These are phyloP conservation scores for Tuber brumale DNA, from an alignment of 495 filamentous ascomycete genomes.

Conservation along the genomic window DNA sequence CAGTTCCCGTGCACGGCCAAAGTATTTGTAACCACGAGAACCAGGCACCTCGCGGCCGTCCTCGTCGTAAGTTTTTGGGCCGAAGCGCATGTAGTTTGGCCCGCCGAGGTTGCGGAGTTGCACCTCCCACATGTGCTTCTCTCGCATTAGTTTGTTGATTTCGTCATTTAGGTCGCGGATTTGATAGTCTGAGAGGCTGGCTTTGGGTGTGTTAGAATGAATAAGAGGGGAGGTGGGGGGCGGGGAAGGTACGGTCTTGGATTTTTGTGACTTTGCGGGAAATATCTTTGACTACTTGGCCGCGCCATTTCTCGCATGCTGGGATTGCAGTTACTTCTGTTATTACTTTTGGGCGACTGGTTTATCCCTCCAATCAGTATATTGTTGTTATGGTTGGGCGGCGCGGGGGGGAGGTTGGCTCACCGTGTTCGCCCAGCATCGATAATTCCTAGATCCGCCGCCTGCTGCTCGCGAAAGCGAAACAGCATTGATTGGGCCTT, in stretches of 20 bases:
- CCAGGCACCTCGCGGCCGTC: conserved; percentile 86
- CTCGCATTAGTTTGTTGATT: conserved; percentile 97
- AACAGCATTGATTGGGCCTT: conserved; percentile 99
- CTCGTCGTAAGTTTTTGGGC: conserved; percentile 79
- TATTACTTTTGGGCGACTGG: conserved; percentile 68
- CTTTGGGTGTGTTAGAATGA: conserved; percentile 9
- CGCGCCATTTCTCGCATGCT: conserved; percentile 93
- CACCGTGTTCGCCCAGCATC: conserved; percentile 75
- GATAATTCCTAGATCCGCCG: conserved; percentile 91
- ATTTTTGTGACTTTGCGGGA: conserved; percentile 93
- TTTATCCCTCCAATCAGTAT: conserved; percentile 3
- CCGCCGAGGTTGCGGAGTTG: conserved; percentile 91
- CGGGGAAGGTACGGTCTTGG: conserved; percentile 56
- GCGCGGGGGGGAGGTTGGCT: neutral
- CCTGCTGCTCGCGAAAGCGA: conserved; percentile 96
- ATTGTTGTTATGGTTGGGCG: neutral
- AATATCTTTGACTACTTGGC: conserved; percentile 94
- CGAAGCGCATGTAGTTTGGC: conserved; percentile 94
- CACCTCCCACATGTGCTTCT: conserved; percentile 98
- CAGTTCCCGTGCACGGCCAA: conserved; percentile 81
- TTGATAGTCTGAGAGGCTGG: conserved; percentile 82
- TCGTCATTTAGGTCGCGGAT: conserved; percentile 98
- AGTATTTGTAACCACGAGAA: conserved; percentile 57
- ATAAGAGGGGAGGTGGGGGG: neutral
- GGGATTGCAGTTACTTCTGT: conserved; percentile 77